Percentiles rank a stretch among this genome's conserved stretches.
These are phyloP conservation scores for Phaffia australis DNA, from an alignment of 768 basidiomycete genomes.

Conservation along the genomic window DNA sequence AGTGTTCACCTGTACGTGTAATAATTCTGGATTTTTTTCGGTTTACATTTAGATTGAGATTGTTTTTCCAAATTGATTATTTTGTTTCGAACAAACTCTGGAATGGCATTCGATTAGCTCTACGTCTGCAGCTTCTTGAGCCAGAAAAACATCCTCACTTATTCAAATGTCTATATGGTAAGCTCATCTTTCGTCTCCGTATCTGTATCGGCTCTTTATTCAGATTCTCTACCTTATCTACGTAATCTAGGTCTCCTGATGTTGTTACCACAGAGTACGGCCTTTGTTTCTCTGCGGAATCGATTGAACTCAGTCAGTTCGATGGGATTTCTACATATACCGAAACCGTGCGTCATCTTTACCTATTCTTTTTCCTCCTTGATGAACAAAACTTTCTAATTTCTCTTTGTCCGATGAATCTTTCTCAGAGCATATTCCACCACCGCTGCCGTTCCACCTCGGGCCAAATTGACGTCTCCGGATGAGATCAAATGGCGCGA, in stretches of 20 bases:
- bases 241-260: slow-evolving; percentile 51
- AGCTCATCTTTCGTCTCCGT: background rate
- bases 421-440: slow-evolving; percentile 27
- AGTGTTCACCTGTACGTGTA: slow-evolving; percentile 78
- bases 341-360: slow-evolving; percentile 55
- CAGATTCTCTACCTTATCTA: background rate
- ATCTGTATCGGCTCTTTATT: background rate
- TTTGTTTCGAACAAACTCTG: background rate
- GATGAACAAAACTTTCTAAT: background rate
- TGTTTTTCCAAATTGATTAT: slow-evolving; percentile 11
- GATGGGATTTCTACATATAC: slow-evolving; percentile 82
- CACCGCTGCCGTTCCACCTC: slow-evolving; percentile 40
- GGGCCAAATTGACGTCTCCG: slow-evolving; percentile 58
- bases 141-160: slow-evolving; percentile 92
- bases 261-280: slow-evolving; percentile 92
- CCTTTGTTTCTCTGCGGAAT: slow-evolving; percentile 87
- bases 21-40: background rate
- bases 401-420: background rate
- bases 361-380: background rate
- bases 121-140: slow-evolving; percentile 83
- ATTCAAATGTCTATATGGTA: slow-evolving; percentile 92
- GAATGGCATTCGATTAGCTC: slow-evolving; percentile 31
- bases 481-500: slow-evolving; percentile 98
- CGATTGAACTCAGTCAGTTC: slow-evolving; percentile 90
- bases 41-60: slow-evolving; percentile 32